Base-by-base conservation (phyloP, 805 yeast genomes). In the Sugiyamaella floridensis region DNA sequence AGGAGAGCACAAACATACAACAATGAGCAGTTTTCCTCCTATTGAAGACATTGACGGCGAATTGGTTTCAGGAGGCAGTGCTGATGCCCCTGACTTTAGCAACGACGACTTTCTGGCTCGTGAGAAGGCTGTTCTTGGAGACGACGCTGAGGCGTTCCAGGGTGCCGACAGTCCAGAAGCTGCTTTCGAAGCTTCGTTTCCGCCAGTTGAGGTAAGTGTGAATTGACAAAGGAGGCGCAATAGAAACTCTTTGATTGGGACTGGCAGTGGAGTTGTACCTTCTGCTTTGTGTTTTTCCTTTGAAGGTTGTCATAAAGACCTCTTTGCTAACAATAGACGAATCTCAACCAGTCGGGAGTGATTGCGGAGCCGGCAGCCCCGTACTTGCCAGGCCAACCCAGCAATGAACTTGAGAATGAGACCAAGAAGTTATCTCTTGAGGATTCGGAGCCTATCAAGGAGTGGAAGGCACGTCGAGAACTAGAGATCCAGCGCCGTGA, bases 391-490 rank as follows among this genome's bases (percentile, higher is more conserved):
- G 40, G 40, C n/a, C 60, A 55, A 56, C 66, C 54, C n/a, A 46
- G 49, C 29, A 40, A 47, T 46, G 48, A 44, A 12, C 40, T 50
- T 16, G 42, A 40, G 14, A 40, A 32, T 16, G 51, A 56, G 42
- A 51, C 60, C 48, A 55, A 60, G 47, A 58, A 58, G 58, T 65
- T 66, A 15, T 58, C 67, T 44, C 59, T 67, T 47, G 63, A 76
- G 20, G 84, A 81, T 55, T 78, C 89, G 34, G 79, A 76, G 60
- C 82, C 83, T 29, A 67, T 82, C 49, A 68, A 73, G 61, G 87
- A 84, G 65, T 92, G 99, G 99, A 82, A 79, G 65, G 83, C 81
- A 62, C 83, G 89, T 62, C 80, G 89, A 63, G 85, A 81, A 47
- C 75, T 85, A 54, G 96, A 89, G 67, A 83, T 92, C 56, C 74